phyloP scores from a whole-genome alignment of 2,329 filamentous ascomycete species.

The Trichoderma sp. region DNA sequence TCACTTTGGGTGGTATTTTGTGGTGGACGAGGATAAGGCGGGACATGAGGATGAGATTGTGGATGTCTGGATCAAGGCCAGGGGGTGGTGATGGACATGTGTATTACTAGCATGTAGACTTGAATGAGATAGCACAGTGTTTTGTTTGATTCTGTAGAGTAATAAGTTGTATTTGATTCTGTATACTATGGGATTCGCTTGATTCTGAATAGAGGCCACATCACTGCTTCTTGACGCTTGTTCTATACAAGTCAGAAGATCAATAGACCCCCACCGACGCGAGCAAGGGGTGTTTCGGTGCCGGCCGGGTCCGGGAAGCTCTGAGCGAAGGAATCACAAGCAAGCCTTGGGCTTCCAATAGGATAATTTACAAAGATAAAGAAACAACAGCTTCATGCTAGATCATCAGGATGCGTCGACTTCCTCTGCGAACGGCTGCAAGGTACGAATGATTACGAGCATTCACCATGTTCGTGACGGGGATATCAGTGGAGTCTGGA shows the following conservation, averaged over 20 bases:
- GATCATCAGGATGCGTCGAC: background rate
- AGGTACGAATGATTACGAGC: background rate
- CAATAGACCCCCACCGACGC: slow-evolving; percentile 8
- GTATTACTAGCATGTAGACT: background rate
- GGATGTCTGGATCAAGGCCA: slow-evolving; percentile 62
- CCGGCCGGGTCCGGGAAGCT: background rate
- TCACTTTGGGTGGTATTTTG: slow-evolving; percentile 67
- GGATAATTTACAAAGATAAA: background rate
- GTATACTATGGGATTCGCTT: background rate
- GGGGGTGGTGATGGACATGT: slow-evolving; percentile 26
- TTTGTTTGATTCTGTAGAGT: background rate
- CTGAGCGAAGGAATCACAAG: background rate
- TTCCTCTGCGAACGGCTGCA: background rate
- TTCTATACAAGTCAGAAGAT: background rate
- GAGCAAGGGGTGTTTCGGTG: background rate
- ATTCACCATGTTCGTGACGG: background rate
- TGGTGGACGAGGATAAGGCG: slow-evolving; percentile 61
- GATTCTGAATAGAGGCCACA: background rate
- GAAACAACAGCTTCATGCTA: background rate
- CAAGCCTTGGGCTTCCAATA: background rate
- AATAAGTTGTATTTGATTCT: background rate
- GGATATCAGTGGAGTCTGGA: slow-evolving; percentile 1
- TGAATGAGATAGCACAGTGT: background rate
- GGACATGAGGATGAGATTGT: slow-evolving; percentile 58
- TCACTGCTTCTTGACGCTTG: background rate